Conservation (phyloP, 1,284 basidiomycete species). For the Boletus smithii region DNA sequence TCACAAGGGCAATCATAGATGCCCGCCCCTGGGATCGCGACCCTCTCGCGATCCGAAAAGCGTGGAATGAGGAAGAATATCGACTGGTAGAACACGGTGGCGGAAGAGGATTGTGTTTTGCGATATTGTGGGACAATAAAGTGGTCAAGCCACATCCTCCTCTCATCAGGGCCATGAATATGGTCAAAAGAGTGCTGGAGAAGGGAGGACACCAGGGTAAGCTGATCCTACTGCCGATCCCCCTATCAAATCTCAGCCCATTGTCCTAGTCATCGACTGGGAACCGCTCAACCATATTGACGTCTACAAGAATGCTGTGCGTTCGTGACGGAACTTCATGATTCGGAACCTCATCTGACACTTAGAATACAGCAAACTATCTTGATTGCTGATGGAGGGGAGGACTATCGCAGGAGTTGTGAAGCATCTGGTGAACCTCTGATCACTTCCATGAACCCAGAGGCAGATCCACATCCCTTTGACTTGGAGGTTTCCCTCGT, state of each 20-base stretch:
- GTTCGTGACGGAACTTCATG: neutral
- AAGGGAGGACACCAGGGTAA: constrained; percentile 67
- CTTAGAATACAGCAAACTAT: constrained; percentile 15
- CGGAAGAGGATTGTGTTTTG: constrained; percentile 58
- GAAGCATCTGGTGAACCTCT: constrained; percentile 49
- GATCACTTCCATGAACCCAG: constrained; percentile 46
- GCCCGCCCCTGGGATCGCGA: constrained; percentile 67
- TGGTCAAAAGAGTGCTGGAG: constrained; percentile 56
- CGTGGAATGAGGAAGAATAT: constrained; percentile 63
- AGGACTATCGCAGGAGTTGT: constrained; percentile 44
- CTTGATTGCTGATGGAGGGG: constrained; percentile 33
- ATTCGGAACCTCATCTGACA: neutral
- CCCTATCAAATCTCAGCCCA: neutral
- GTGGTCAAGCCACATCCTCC: constrained; percentile 68
- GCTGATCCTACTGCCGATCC: neutral
- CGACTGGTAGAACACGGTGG: constrained; percentile 55
- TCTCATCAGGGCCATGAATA: constrained; percentile 60
- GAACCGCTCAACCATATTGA: constrained; percentile 45
- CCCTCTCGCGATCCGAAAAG: constrained; percentile 60
- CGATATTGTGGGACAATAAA: constrained; percentile 63
- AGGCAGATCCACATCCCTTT: constrained; percentile 30
- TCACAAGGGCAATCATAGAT: constrained; percentile 57
- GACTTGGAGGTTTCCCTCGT: constrained; percentile 22
- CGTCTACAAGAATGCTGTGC: constrained; percentile 38
- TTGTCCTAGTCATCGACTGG: constrained; percentile 37